Evolutionary conservation across 2,329 filamentous ascomycete genomes (phyloP).

Genomic region (Tolypocladium paradoxum): DNA sequence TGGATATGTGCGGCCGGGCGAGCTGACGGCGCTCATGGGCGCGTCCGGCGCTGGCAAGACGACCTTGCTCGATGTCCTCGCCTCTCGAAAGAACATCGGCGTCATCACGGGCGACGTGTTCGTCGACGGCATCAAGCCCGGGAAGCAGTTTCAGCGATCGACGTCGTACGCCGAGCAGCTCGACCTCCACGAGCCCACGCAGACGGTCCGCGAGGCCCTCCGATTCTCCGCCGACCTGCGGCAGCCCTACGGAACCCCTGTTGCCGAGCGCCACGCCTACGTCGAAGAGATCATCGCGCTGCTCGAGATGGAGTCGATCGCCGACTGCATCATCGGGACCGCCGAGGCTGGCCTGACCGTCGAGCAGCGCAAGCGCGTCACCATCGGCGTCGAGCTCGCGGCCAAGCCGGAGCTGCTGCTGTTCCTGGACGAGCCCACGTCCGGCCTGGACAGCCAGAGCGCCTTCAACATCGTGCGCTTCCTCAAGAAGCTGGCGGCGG

Average conservation of each 20-base stretch:
- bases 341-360: slow-evolving; percentile 61
- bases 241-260: slow-evolving; percentile 42
- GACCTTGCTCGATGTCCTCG: slow-evolving; percentile 68
- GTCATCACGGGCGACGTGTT: slow-evolving; percentile 46
- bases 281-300: slow-evolving; percentile 51
- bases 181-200: slow-evolving; percentile 50
- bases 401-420: slow-evolving; percentile 69
- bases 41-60: slow-evolving; percentile 82
- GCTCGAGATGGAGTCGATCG: slow-evolving; percentile 47
- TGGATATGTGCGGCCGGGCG: slow-evolving; percentile 67
- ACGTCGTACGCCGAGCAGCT: slow-evolving; percentile 54
- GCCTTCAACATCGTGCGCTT: slow-evolving; percentile 71
- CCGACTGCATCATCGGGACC: slow-evolving; percentile 47
- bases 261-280: slow-evolving; percentile 45
- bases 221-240: slow-evolving; percentile 52
- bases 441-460: slow-evolving; percentile 51
- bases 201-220: slow-evolving; percentile 53
- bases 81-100: slow-evolving; percentile 49
- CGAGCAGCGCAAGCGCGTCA: slow-evolving; percentile 64
- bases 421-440: slow-evolving; percentile 72
- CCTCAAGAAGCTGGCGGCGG: slow-evolving; percentile 64
- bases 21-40: slow-evolving; percentile 72
- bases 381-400: slow-evolving; percentile 81
- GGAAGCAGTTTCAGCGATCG: slow-evolving; percentile 49
- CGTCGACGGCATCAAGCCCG: slow-evolving; percentile 45